These are phyloP conservation scores for Umbilicus rupestris DNA, from an alignment of 164 flowering plant species.

Conservation along the genomic window DNA sequence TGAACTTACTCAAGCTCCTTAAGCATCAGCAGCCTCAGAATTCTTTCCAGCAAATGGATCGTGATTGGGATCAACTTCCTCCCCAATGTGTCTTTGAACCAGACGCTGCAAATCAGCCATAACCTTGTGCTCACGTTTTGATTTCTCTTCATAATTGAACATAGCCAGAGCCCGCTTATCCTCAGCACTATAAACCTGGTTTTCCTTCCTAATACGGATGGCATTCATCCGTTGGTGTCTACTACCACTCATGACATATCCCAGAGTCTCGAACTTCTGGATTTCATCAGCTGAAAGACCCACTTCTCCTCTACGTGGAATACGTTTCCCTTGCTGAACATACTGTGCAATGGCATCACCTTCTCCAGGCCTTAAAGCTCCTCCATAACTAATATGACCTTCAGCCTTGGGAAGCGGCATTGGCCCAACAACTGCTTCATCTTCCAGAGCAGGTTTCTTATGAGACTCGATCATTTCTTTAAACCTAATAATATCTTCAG, in stretches of 20 bases:
- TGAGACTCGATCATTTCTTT: conserved; percentile 72
- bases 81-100: conserved; percentile 88
- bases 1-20: conserved; percentile 10
- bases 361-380: conserved; percentile 96
- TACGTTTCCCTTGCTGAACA: conserved; percentile 97
- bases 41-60: conserved; percentile 72
- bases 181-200: conserved; percentile 96
- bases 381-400: conserved; percentile 98
- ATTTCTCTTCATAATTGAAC: conserved; percentile 93
- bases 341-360: conserved; percentile 99
- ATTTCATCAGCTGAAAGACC: conserved; percentile 95
- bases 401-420: conserved; percentile 86
- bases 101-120: conserved; percentile 93
- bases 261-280: conserved; percentile 76
- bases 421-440: conserved; percentile 76
- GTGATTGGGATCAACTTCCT: conserved; percentile 87
- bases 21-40: conserved; percentile 55
- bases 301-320: conserved; percentile 97
- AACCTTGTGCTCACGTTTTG: conserved; percentile 88
- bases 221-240: conserved; percentile 99
- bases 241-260: conserved; percentile 99
- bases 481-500: conserved; percentile 38
- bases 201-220: conserved; percentile 97
- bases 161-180: conserved; percentile 89
- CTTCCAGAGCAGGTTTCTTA: conserved; percentile 58